Evolutionary conservation across 169 alveolate genomes (phyloP), one percentile per base, ranked within the genome.

Genomic region (Eimeria necatrix): DNA sequence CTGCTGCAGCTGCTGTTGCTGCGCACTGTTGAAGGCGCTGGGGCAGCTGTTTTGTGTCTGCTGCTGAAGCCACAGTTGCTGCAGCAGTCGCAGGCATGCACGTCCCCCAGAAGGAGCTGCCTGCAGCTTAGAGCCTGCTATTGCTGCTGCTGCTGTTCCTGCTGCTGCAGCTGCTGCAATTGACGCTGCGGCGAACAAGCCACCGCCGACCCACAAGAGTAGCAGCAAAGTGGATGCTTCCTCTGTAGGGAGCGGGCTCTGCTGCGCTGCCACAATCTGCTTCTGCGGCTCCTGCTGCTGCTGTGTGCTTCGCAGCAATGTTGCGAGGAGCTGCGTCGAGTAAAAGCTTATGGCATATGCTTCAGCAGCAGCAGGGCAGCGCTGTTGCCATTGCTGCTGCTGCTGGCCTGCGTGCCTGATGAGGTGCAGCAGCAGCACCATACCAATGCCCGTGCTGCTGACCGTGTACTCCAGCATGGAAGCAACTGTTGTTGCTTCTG

Each of bases 111-210:
- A 59, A 22, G 87, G n/a, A 0, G 87, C 87, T 9, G 87, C 87
- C 16, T 49, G 59, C 9, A 48, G 46, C 68, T 6, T 41, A 14
- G 64, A 9, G 12, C 41, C 56, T 78, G 87, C 87, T 49, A 68
- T 22, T 49, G 68, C 87, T 78, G 87, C 87, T 41, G 87, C 87
- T 78, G 87, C 87, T 49, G 59, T 68, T 6, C 87, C 87, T 46
- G 87, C 87, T 78, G 87, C 87, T 78, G 87, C 87, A 12, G 87
- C 59, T 16, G 87, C 87, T 48, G 87, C 68, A 49, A 78, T 51
- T 6, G 68, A 78, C 14, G 87, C 87, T 18, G 87, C 87, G 0
- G 64, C 59, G 18, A 59, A 41, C 4, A 78, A 10, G 18, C 46
- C 49, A 9, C 87, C 87, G 16, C 87, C 87, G 12, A 78, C 64